Evolutionary conservation across 2,329 filamentous ascomycete species (phyloP), one percentile per base, ranked within the genome.

Genomic region (Cladophialophora bantiana): DNA sequence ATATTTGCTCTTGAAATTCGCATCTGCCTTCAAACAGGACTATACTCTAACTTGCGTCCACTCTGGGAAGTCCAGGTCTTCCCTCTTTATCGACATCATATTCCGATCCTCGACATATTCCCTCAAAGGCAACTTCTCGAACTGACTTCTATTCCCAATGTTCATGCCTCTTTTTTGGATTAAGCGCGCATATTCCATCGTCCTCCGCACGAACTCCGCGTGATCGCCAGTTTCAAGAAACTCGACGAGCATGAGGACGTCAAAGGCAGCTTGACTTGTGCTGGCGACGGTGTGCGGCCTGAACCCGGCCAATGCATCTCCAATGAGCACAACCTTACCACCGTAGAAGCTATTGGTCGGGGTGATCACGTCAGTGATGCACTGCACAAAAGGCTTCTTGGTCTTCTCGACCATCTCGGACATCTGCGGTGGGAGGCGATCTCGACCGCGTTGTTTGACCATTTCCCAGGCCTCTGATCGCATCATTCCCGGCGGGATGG

Each of bases 401-500:
- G 74, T 75, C 40, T 71, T 71, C 20, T 69, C 50, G 15, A 73
- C 64, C 26, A 77, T 69, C 45, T 75, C 70, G 20, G 68, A 64
- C 48, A 76, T 68, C 35, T 70, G 68, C n/a, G 72, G 68, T 7
- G 68, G 68, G 4, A 76, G 62, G 10, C 69, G 53, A 10, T 68
- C 52, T 32, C 63, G 65, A 9, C 71, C 75, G 13, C 59, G 42
- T 42, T 52, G 53, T 54, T 74, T 63, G 66, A 75, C 73, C 45
- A 70, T 64, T 36, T 68, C 60, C 75, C 75, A 75, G n/a, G 75
- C 70, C 50, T 74, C 71, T 1, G 71, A 67, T 9, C 71, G 64
- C 48, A 76, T 71, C 62, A 69, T 72, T 15, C 75, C 75, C 64
- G 72, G 72, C 2, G 74, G 75, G 7, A 75, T 68, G 31, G 74